These are phyloP conservation scores for Gynandropsis gynandra DNA, from an alignment of 345 rosid genomes.

Conservation along the genomic window DNA sequence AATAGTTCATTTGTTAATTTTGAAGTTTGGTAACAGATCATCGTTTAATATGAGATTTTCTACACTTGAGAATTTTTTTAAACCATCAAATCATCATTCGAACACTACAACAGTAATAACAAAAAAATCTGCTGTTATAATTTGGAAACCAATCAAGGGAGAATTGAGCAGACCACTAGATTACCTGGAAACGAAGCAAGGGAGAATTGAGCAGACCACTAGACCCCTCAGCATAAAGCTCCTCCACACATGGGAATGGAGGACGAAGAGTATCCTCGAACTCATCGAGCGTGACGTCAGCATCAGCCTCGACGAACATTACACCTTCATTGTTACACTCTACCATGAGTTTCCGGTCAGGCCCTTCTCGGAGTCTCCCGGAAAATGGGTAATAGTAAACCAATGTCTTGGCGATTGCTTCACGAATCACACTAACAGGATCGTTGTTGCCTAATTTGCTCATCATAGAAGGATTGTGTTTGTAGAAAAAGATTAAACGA, in stretches of 20 bases:
- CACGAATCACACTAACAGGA: no score
- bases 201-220: slow-evolving; percentile 17
- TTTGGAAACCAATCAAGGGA: no score
- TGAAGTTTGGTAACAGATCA: no score
- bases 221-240: slow-evolving; percentile 25
- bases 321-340: slow-evolving; percentile 37
- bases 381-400: slow-evolving; percentile 29
- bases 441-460: no score
- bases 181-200: slow-evolving; percentile 32
- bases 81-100: no score
- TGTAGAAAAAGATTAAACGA: slow-evolving; percentile 33
- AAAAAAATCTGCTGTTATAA: no score
- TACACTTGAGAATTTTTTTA: no score
- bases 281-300: slow-evolving; percentile 26
- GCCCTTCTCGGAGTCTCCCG: slow-evolving; percentile 32
- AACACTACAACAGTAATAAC: no score
- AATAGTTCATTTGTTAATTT: no score
- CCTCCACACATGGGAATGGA: slow-evolving; percentile 32
- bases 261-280: slow-evolving; percentile 28
- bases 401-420: slow-evolving; percentile 7
- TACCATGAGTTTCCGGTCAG: slow-evolving; percentile 23
- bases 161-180: no score
- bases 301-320: slow-evolving; percentile 35
- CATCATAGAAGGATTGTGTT: slow-evolving; percentile 5
- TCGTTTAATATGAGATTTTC: no score